Evolutionary conservation across 768 basidiomycete species (phyloP), one percentile per base, ranked within the genome.

Genomic region (Gymnopilus dilepis): DNA sequence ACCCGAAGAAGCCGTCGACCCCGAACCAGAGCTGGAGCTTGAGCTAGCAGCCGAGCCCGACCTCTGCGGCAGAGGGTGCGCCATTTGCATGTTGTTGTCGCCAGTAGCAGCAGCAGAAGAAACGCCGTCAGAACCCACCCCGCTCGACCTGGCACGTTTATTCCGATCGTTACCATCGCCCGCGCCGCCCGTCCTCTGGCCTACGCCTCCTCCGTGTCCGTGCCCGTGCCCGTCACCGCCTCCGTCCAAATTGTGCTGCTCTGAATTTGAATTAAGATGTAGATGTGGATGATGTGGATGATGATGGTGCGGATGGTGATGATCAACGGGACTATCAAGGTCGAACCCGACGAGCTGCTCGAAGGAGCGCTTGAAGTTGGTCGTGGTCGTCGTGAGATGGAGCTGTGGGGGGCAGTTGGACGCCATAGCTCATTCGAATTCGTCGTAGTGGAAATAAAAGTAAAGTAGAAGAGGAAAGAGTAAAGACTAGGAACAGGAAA

Each of bases 341-440:
- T 86, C 84, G 61, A 84, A 82, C 30, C 83, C 84, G 63, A 50
- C 47, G 47, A 82, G 85, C 67, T 86, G 79, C 57, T 84, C 78
- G 69, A 87, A 87, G 13, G 85, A 84, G 47, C 85, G 80, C 66
- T 87, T 87, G 76, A 87, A 86, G 17, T 84, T 84, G 0, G 82
- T 82, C 1, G 82, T 77, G 57, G 70, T 78, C 1, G 80, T 72
- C n/a, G 81, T 75, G 15, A 86, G 79, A 38, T 83, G 82, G 2
- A 86, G 76, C 61, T 85, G 84, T 6, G 84, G 84, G 28, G 84
- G 80, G 65, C 76, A 78, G 57, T 72, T 74, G 31, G 75, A 75
- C 61, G 78, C 76, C 79, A 80, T 80, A 72, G 69, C n/a, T n/a
- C n/a, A n/a, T n/a, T n/a, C n/a, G n/a, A n/a, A n/a, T n/a, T n/a